A percentile compares a stretch with the other conserved stretches of the same genome.
Conservation (phyloP, 1,284 basidiomycete genomes). For the Phenoliferia sp. region DNA sequence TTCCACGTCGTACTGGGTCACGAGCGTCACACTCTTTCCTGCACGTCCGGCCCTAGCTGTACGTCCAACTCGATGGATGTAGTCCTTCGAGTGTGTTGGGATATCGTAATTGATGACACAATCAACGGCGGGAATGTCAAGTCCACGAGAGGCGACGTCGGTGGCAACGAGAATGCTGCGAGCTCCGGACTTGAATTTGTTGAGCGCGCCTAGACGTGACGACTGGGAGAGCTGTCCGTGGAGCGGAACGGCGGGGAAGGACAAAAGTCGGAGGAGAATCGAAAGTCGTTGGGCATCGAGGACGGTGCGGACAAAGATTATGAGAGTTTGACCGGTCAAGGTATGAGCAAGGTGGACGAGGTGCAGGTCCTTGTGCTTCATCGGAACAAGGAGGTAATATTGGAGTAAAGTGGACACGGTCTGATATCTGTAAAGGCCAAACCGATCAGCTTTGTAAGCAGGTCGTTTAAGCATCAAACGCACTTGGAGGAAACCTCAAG, state of each 20-base stretch:
- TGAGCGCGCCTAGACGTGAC: constrained; percentile 85
- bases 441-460: not conserved
- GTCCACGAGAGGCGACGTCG: constrained; percentile 91
- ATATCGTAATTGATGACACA: constrained; percentile 98
- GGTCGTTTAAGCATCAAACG: not conserved
- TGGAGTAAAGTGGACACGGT: constrained; percentile 94
- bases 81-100: constrained; percentile 97
- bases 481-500: constrained; percentile 92
- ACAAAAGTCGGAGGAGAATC: constrained; percentile 82
- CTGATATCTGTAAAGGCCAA: constrained; percentile 64
- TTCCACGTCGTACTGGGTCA: constrained; percentile 98
- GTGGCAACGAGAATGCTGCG: constrained; percentile 89
- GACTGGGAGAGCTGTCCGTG: constrained; percentile 95
- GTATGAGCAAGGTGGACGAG: constrained; percentile 86
- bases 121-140: constrained; percentile 95
- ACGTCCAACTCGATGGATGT: constrained; percentile 96
- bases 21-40: constrained; percentile 92
- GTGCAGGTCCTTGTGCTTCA: constrained; percentile 87
- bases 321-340: constrained; percentile 85
- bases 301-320: constrained; percentile 94
- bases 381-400: constrained; percentile 91
- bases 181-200: constrained; percentile 95
- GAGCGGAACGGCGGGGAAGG: constrained; percentile 91
- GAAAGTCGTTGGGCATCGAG: constrained; percentile 87
- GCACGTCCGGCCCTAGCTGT: constrained; percentile 94